Conservation (phyloP, 2,329 filamentous ascomycete genomes). For the Fusarium nematophilum region DNA sequence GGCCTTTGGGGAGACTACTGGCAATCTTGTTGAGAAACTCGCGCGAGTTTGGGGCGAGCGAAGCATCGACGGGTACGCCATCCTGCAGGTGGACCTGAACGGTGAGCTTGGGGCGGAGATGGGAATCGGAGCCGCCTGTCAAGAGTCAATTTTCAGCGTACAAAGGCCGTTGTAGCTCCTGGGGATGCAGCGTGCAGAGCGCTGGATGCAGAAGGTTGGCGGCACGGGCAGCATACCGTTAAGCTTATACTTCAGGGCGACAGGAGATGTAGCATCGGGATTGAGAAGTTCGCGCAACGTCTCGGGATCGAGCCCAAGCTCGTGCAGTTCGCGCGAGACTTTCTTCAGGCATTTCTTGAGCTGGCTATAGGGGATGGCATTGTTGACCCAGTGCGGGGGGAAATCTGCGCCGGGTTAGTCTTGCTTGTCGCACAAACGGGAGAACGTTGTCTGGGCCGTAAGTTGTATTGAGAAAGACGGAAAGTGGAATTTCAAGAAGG, state of each 20-base stretch:
- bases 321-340: conserved; percentile 76
- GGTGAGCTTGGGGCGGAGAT: conserved; percentile 75
- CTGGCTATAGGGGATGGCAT: conserved; percentile 84
- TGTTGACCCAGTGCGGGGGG: conserved; percentile 76
- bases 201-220: background rate
- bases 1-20: conserved; percentile 50
- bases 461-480: background rate
- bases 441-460: too few species aligned
- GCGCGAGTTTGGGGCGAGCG: conserved; percentile 72
- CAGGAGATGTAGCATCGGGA: conserved; percentile 58
- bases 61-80: conserved; percentile 75
- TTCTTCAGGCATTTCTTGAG: conserved; percentile 91
- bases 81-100: conserved; percentile 75
- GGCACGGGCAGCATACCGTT: conserved; percentile 54
- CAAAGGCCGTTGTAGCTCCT: conserved; percentile 19
- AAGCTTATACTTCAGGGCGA: conserved; percentile 66
- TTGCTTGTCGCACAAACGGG: background rate
- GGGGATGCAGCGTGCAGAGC: background rate
- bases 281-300: conserved; percentile 75
- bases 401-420: conserved; percentile 62
- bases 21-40: conserved; percentile 72
- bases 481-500: too few species aligned
- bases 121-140: conserved; percentile 53
- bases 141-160: conserved; percentile 13
- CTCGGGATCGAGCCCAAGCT: conserved; percentile 77